A percentile compares a stretch with the other conserved stretches of the same genome.
Evolutionary conservation across 1,284 basidiomycete species (phyloP).

Genomic region (Wallemia ichthyophaga): DNA sequence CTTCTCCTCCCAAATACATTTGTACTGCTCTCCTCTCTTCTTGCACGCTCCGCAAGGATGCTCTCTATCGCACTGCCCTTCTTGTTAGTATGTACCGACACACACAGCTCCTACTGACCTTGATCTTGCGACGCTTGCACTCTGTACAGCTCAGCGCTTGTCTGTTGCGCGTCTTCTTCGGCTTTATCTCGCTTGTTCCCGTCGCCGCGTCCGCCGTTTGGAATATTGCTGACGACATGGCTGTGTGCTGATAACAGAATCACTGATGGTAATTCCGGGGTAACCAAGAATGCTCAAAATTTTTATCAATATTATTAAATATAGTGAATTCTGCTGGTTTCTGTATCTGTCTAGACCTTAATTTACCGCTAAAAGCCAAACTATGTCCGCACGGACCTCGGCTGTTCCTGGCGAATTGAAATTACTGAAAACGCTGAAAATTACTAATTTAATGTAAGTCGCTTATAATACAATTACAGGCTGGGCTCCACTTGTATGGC

Average conservation of each 20-base stretch:
- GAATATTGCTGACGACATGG: no score
- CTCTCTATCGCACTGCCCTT: neutral
- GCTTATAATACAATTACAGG: neutral
- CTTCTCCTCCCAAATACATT: neutral
- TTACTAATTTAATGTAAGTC: neutral
- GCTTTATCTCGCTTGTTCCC: neutral
- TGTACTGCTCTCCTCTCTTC: neutral
- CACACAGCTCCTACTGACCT: neutral
- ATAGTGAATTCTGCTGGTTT: no score
- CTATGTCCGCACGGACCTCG: no score
- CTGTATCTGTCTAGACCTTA: no score
- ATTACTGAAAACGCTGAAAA: neutral
- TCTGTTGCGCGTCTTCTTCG: neutral
- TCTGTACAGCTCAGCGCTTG: slow-evolving; percentile 1
- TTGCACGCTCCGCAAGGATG: neutral
- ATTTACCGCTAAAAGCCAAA: no score
- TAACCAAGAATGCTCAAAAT: no score
- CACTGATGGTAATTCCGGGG: neutral
- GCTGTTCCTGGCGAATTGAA: no score
- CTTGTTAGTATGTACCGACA: neutral
- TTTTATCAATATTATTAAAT: no score
- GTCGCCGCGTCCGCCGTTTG: neutral
- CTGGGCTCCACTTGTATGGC: slow-evolving; percentile 41
- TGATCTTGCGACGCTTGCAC: slow-evolving; percentile 1
- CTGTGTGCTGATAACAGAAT: neutral